phyloP scores from a whole-genome alignment of 2,329 filamentous ascomycete genomes.

The Periglandula ipomoeae region DNA sequence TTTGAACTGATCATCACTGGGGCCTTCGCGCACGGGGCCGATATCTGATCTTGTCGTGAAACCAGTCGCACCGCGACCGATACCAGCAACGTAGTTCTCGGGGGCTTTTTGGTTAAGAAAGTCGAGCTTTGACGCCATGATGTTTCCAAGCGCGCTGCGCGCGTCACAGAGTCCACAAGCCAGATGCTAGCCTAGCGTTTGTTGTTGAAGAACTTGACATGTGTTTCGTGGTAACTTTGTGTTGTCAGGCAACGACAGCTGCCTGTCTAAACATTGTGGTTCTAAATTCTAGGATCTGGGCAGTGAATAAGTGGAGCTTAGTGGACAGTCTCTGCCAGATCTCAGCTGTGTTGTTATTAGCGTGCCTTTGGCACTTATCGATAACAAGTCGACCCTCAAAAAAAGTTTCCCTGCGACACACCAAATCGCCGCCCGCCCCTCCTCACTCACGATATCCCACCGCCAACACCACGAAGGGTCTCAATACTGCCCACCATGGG shows the following conservation, averaged over 20 bases:
- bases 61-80: slow-evolving; percentile 93
- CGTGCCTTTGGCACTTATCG: too few species aligned
- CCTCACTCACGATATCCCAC: slow-evolving; percentile 4
- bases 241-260: background rate
- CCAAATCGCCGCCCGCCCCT: background rate
- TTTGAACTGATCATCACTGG: slow-evolving; percentile 96
- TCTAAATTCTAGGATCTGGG: background rate
- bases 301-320: background rate
- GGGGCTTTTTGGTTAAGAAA: slow-evolving; percentile 81
- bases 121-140: slow-evolving; percentile 54
- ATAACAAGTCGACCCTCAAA: slow-evolving; percentile 9
- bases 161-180: background rate
- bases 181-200: background rate
- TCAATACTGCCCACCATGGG: slow-evolving; percentile 32
- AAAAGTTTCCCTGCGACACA: slow-evolving; percentile 6
- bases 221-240: background rate
- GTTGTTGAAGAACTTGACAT: too few species aligned
- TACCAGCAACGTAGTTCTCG: slow-evolving; percentile 87
- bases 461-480: slow-evolving; percentile 4
- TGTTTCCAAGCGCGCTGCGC: slow-evolving; percentile 6
- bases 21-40: slow-evolving; percentile 87
- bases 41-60: slow-evolving; percentile 97
- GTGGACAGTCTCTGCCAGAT: too few species aligned
- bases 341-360: too few species aligned
- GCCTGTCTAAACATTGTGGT: too few species aligned